Conservation (phyloP, 768 basidiomycete genomes). For the Boletus reticuloceps region DNA sequence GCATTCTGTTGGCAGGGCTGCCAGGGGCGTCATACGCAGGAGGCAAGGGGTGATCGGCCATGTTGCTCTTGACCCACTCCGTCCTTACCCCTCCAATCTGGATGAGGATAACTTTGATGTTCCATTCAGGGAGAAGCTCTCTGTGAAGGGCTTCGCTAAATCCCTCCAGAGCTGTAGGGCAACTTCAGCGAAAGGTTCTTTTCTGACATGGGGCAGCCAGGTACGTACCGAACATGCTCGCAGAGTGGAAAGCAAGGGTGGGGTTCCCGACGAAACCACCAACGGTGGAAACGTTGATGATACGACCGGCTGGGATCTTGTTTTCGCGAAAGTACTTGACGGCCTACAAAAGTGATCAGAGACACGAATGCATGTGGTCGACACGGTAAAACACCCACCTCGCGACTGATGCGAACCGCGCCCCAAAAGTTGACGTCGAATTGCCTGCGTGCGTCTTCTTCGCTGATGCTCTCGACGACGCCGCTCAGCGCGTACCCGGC, state of each 20-base stretch:
- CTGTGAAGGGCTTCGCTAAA: slow-evolving; percentile 23
- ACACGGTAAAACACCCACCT: slow-evolving; percentile 9
- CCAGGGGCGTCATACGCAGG: slow-evolving; percentile 15
- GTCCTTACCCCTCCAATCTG: slow-evolving; percentile 21
- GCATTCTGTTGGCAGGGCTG: slow-evolving; percentile 15
- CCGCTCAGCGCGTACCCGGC: slow-evolving; percentile 25
- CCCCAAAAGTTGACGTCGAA: slow-evolving; percentile 37
- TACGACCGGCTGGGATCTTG: slow-evolving; percentile 21
- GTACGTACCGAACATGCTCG: slow-evolving; percentile 22
- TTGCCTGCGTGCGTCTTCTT: slow-evolving; percentile 25
- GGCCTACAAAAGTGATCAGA: slow-evolving; percentile 8
- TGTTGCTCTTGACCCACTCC: slow-evolving; percentile 18
- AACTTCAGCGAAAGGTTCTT: neutral
- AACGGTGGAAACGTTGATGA: slow-evolving; percentile 21
- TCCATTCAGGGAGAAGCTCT: slow-evolving; percentile 26
- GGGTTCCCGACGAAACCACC: slow-evolving; percentile 18
- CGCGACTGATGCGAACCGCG: slow-evolving; percentile 19
- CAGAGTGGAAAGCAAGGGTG: slow-evolving; percentile 19
- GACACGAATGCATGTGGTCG: neutral
- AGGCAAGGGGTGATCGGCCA: slow-evolving; percentile 14
- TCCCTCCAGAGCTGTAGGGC: slow-evolving; percentile 22
- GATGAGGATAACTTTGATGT: slow-evolving; percentile 22
- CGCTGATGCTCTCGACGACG: slow-evolving; percentile 26
- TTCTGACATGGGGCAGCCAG: neutral
- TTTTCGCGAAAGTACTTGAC: slow-evolving; percentile 32